Evolutionary conservation across 257 asterid genomes (phyloP), one percentile per base, ranked within the genome.

Genomic region (Catharanthus roseus): DNA sequence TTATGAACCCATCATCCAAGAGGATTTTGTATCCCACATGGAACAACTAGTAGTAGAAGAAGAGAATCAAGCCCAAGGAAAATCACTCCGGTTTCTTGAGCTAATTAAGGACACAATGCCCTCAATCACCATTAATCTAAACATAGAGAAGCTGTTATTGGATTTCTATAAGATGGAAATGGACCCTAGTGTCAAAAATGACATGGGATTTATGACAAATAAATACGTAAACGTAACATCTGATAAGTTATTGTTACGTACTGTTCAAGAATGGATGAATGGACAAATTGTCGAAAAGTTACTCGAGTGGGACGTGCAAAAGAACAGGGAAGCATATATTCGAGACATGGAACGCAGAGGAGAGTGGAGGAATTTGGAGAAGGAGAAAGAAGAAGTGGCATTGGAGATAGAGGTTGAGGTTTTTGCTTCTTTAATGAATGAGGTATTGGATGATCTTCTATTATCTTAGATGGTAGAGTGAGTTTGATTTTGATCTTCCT

Each of bases 271-370:
- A 8, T 93, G 97, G 98, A 73, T 88, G 12, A 74, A 73, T 15
- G 91, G 86, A 57, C 34, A 74, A 51, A 71, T 73, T 4, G 11
- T 42, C 0, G 83, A 70, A 10, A 33, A 71, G 41, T 38, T 76
- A 54, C 26, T 78, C 31, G 92, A 80, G 23, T 82, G 95, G 90
- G 85, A 75, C 29, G 87, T 82, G 73, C 68, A 78, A 71, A 76
- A 77, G 83, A 85, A 86, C 67, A 77, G 90, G 68, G 77, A 72
- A 65, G 78, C 84, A 18, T 90, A 84, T 69, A 57, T 90, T 33
- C 71, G 67, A 3, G 98, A 84, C 23, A 89, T 90, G 88, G 97
- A 89, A 65, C 83, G 71, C n/a, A 72, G 77, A 41, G 87, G 86
- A 54, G 75, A 79, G 45, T 93, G 97, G 98, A 87, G 64, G 75